Conservation (phyloP, 139 green algal genomes). For the Chlorella sp. region DNA sequence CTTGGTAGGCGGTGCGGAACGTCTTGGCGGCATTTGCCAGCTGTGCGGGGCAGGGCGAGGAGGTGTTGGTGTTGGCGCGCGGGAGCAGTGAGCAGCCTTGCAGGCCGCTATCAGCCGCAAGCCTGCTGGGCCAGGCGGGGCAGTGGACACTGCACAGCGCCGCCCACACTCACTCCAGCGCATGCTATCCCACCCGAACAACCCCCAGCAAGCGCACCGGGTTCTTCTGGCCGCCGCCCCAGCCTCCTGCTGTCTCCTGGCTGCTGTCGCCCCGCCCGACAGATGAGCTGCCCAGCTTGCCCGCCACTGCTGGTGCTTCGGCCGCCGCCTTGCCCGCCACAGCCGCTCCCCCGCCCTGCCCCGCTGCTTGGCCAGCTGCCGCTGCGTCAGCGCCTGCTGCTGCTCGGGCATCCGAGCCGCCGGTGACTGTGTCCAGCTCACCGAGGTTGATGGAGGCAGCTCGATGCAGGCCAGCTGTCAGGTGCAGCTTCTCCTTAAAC, state of each 20-base stretch:
- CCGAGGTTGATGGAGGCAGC: constrained; percentile 16
- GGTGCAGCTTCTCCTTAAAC: constrained; percentile 34
- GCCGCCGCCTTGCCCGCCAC: too few relatives aligned
- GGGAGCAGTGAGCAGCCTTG: too few relatives aligned
- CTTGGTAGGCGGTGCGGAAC: not conserved
- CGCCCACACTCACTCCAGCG: too few relatives aligned
- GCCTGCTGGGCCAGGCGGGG: too few relatives aligned
- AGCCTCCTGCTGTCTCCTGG: not conserved
- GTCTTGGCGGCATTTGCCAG: not conserved
- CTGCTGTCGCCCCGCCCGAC: not conserved
- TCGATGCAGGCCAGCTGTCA: not conserved
- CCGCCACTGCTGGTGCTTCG: not conserved
- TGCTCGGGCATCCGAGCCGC: not conserved
- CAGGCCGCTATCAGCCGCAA: too few relatives aligned
- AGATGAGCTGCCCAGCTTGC: not conserved
- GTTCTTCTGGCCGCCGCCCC: not conserved
- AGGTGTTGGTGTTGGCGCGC: not conserved
- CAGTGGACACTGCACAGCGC: too few relatives aligned
- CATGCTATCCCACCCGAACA: not conserved
- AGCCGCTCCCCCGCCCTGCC: too few relatives aligned
- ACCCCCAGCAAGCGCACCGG: not conserved
- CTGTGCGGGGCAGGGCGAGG: not conserved
- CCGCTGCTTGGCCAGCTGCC: not conserved
- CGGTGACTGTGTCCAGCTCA: not conserved
- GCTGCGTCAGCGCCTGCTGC: not conserved